These are phyloP conservation scores for Talaromyces thailandensis DNA, from an alignment of 495 filamentous ascomycete species.

Conservation along the genomic window DNA sequence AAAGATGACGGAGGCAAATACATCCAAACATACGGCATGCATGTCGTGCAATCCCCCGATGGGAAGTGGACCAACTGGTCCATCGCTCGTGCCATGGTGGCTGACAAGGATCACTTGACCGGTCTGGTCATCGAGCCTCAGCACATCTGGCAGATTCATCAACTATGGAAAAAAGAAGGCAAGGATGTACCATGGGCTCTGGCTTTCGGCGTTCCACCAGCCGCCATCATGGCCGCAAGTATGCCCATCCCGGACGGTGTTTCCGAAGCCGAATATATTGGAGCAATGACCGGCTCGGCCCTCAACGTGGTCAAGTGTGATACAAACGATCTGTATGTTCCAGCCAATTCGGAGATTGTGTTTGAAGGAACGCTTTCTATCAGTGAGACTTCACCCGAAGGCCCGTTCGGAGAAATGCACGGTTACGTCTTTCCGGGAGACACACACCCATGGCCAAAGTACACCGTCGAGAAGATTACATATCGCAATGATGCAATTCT, in stretches of 20 bases:
- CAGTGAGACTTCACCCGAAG: conserved; percentile 22
- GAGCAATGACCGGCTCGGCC: conserved; percentile 20
- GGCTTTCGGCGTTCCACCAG: conserved; percentile 28
- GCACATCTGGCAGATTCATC: conserved; percentile 23
- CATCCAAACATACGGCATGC: conserved; percentile 30
- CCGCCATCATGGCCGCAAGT: conserved; percentile 25
- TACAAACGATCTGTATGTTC: conserved; percentile 26
- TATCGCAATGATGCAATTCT: conserved; percentile 24
- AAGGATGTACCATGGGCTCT: conserved; percentile 28
- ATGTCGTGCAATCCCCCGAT: conserved; percentile 26
- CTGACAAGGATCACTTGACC: conserved; percentile 19
- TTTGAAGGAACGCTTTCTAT: conserved; percentile 28
- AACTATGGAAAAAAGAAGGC: conserved; percentile 27
- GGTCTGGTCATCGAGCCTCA: conserved; percentile 23
- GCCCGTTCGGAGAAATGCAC: conserved; percentile 28
- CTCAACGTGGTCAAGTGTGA: conserved; percentile 32
- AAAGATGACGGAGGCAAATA: conserved; percentile 29
- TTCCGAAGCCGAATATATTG: conserved; percentile 26
- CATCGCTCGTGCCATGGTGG: conserved; percentile 29
- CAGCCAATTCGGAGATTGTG: conserved; percentile 29
- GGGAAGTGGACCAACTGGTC: conserved; percentile 32
- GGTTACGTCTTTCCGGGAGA: conserved; percentile 23
- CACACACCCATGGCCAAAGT: conserved; percentile 17
- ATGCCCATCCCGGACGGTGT: conserved; percentile 29
- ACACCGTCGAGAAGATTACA: conserved; percentile 29